Evolutionary conservation across 1,284 basidiomycete genomes (phyloP), one percentile per base, ranked within the genome.

Genomic region (Cryptococcus floricola): DNA sequence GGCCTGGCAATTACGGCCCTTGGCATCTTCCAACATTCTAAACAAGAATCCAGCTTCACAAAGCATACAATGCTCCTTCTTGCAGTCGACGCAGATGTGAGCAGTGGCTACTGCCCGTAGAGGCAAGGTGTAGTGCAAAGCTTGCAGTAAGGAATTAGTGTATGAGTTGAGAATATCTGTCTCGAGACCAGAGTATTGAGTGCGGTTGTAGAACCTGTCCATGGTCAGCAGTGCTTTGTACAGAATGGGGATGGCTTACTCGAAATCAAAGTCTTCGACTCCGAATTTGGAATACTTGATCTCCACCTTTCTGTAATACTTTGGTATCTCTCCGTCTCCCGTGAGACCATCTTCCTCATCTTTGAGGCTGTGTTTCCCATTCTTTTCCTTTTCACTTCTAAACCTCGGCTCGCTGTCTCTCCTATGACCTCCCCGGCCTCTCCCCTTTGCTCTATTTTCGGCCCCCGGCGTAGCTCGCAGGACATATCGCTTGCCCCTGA

Each of bases 241-340:
- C 18, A 7, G 25, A 0, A 34, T 34, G 10, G 16, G 53, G 44
- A 45, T 42, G 53, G 69, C 80, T 57, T 68, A 91, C 89, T 83
- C 94, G 70, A 98, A 99, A 74, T 99, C 96, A 70, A 99, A 99
- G 76, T 99, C 95, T 73, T 77, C 95, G 27, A 98, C 90, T n/a
- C 95, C 95, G 66, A 98, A 99, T 67, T 92, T 92, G 48, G 91
- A 95, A 75, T 98, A 98, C 76, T 96, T 92, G 69, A 99, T 98
- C 75, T 96, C 92, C 42, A 97, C 92, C 68, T 88, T 87, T 45
- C 89, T 85, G 74, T 96, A 99, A 62, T 87, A 84, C 57, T 84
- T 85, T 0, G 94, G 92, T 57, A 95, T 84, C 37, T 85, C 83
- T 2, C 69, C 71, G 2, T 59, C 61, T 39, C 59, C 60, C 46